Evolutionary conservation across 1,284 basidiomycete genomes (phyloP), one percentile per base, ranked within the genome.

Genomic region (Exobasidium cylindrosporum): DNA sequence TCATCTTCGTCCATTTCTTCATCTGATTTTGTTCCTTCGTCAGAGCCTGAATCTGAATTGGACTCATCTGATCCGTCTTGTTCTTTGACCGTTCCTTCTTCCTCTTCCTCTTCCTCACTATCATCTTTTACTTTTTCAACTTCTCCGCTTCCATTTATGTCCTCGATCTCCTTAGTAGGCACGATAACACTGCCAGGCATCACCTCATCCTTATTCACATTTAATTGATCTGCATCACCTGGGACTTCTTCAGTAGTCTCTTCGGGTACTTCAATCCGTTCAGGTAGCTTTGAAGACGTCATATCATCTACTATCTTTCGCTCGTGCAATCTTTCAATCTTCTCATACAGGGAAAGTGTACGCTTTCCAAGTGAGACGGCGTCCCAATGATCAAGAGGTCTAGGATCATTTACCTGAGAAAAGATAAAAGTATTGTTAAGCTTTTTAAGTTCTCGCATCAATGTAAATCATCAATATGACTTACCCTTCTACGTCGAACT

Each of bases 1-100:
- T 53, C 49, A 53, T 53, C 49, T 28, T 53, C 49, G 24, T 53
- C 49, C 49, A 53, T 53, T n/a, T 31, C 49, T 53, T 53, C 49
- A 53, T 53, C 49, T n/a, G 49, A 53, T 28, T 31, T 14, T 14
- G 24, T 24, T 10, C 14, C 49, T 53, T 14, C 14, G 24, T 53
- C 49, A 4, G n/a, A n/a, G n/a, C 28, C 49, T 31, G 49, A 53
- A 17, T 24, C 49, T 31, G 49, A 53, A 31, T 14, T 24, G 10
- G 14, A 17, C 14, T 10, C 14, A 10, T 53, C 30, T 17, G 49
- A 53, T 14, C 30, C 30, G 3, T n/a, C 30, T 3, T 53, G 17
- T 24, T 53, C 30, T 3, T 53, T 24, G 17, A n/a, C 49, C n/a
- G 7, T 50, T 21, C 23, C 47, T 29, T 50, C 47, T 29, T 31